A percentile compares a stretch with the other conserved stretches of the same genome.
Evolutionary conservation across 2,329 filamentous ascomycete species (phyloP).

Genomic region (Fusarium sp.): DNA sequence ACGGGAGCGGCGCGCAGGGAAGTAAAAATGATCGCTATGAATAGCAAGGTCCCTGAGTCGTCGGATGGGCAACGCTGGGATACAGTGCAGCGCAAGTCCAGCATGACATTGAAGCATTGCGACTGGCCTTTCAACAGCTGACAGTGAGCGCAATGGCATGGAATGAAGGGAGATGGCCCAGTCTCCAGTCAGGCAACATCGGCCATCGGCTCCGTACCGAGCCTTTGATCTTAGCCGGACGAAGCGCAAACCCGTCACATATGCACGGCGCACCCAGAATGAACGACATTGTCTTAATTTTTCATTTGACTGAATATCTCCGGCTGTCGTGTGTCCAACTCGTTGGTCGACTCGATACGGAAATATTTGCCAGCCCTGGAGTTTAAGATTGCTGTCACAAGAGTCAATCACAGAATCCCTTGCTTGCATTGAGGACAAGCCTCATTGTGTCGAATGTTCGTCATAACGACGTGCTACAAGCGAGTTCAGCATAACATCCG

Average conservation of each 20-base stretch:
- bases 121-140: slow-evolving; percentile 8
- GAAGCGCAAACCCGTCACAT: slow-evolving; percentile 19
- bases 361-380: slow-evolving; percentile 8
- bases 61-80: slow-evolving; percentile 1
- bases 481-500: slow-evolving; percentile 26
- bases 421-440: slow-evolving; percentile 22
- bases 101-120: slow-evolving; percentile 16
- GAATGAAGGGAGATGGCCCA: slow-evolving; percentile 34
- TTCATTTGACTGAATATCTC: slow-evolving; percentile 33
- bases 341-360: slow-evolving; percentile 1
- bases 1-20: slow-evolving; percentile 34
- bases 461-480: slow-evolving; percentile 34
- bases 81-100: slow-evolving; percentile 9
- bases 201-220: not conserved
- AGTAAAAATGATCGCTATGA: slow-evolving; percentile 6
- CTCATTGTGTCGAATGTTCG: slow-evolving; percentile 12
- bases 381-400: slow-evolving; percentile 34
- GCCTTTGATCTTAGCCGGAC: slow-evolving; percentile 3
- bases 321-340: not conserved
- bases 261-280: slow-evolving; percentile 22
- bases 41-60: slow-evolving; percentile 18
- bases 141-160: slow-evolving; percentile 8
- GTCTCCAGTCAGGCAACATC: not conserved
- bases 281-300: slow-evolving; percentile 35
- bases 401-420: slow-evolving; percentile 24